A percentile compares a stretch with the other conserved stretches of the same genome.
Conservation (phyloP, 768 basidiomycete genomes). For the Vararia minispora region DNA sequence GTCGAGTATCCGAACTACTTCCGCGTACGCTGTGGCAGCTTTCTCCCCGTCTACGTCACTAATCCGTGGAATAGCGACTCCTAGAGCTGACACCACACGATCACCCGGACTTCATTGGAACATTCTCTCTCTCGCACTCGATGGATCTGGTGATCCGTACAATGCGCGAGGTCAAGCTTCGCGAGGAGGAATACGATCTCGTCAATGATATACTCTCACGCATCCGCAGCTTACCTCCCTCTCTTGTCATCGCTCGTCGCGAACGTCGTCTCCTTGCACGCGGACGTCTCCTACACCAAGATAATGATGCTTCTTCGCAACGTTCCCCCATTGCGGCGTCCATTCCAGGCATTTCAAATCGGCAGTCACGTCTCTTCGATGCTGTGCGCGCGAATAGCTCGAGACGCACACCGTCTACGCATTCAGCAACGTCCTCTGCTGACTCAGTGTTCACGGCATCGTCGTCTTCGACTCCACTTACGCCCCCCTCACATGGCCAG, state of each 20-base stretch:
- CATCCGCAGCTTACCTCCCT: conserved; percentile 47
- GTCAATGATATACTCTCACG: conserved; percentile 48
- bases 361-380: no score
- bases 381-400: no score
- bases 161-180: conserved; percentile 74
- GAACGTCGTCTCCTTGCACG: conserved; percentile 68
- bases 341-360: no score
- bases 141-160: conserved; percentile 64
- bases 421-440: conserved; percentile 11
- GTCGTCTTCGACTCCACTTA: background rate
- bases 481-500: conserved; percentile 2
- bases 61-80: conserved; percentile 41
- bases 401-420: conserved; percentile 3
- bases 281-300: conserved; percentile 43
- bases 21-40: conserved; percentile 43
- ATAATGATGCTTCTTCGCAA: no score
- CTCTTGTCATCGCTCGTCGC: conserved; percentile 47
- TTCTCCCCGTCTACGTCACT: conserved; percentile 3
- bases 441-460: conserved; percentile 6
- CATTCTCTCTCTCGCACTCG: conserved; percentile 51
- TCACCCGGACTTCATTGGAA: conserved; percentile 62
- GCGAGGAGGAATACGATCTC: conserved; percentile 80
- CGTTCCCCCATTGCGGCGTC: no score
- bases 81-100: conserved; percentile 54
- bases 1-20: conserved; percentile 64